These are phyloP conservation scores for Camellia japonica DNA, from an alignment of 148 eudicot genomes.

Conservation along the genomic window DNA sequence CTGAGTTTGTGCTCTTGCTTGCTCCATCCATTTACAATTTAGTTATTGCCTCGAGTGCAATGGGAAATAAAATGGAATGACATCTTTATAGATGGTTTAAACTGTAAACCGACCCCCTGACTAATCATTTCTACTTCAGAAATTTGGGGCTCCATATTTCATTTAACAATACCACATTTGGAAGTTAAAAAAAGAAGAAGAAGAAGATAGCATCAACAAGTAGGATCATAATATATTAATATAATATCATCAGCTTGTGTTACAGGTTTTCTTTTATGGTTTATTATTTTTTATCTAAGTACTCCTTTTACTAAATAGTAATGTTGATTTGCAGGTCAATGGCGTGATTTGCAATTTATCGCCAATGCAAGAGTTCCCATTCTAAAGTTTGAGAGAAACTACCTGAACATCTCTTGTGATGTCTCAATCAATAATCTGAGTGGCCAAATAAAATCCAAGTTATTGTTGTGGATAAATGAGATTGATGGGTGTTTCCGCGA, in stretches of 20 bases:
- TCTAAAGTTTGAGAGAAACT: slow-evolving; percentile 57
- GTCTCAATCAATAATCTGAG: slow-evolving; percentile 73
- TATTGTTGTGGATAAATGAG: slow-evolving; percentile 70
- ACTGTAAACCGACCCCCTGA: too few species aligned
- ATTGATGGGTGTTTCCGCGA: slow-evolving; percentile 88
- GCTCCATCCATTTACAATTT: neutral
- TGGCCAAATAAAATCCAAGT: slow-evolving; percentile 92
- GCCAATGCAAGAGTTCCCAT: slow-evolving; percentile 85
- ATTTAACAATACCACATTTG: neutral
- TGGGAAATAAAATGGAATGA: neutral
- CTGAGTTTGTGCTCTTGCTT: neutral
- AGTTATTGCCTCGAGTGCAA: neutral
- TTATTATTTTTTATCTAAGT: neutral
- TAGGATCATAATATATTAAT: neutral
- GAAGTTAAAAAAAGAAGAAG: neutral
- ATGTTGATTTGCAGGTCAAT: slow-evolving; percentile 53
- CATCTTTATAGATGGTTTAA: too few species aligned
- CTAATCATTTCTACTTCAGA: too few species aligned
- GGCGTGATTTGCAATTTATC: slow-evolving; percentile 54
- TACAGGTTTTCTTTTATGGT: neutral
- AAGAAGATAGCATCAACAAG: neutral
- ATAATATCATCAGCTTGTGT: neutral
- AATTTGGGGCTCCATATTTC: too few species aligned
- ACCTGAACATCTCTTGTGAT: slow-evolving; percentile 77
- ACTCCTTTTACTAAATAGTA: neutral